Base-by-base conservation (phyloP, 768 basidiomycete species). In the Candolleomyces efflorescens region DNA sequence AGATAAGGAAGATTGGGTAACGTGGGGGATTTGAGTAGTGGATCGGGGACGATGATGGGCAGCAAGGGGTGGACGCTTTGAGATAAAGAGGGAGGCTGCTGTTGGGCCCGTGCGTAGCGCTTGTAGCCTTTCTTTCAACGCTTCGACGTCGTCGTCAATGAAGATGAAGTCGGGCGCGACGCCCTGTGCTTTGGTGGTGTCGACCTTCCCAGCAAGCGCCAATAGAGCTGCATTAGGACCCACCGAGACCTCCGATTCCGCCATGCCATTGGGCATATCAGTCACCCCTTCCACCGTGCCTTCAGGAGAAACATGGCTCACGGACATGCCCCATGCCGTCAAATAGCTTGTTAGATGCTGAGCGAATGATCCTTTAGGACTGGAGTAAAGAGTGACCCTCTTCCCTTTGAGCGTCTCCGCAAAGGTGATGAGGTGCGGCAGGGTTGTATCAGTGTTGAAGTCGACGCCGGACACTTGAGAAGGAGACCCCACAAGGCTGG, bases 251-350 rank as follows among this genome's bases (percentile, higher is more conserved):
- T 37, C 22, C 44, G 49, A 22, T 47, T 51, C 52, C 50, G 20
- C 32, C 43, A 23, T 46, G 11, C 17, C 18, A 32, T 4, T 38
- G 38, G 27, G 66, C 48, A 54, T 59, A 53, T 68, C 61, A 27
- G 60, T 46, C 49, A 70, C 4, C 62, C 67, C 53, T 53, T 89
- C 85, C 2, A 70, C 69, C 20, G 80, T 82, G 11, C 78, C 77
- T 53, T 86, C 85, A 1, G 82, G 76, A 7, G 87, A 84, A 45
- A 86, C 78, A 72, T 94, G 93, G 53, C 83, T 86, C 44, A 98
- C 87, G 65, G 96, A 92, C 86, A 98, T 82, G 12, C 95, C 94
- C 96, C 96, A 98, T 5, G 90, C 83, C 20, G 90, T 91, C 58
- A 99, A 79, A 71, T 96, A 97, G 63, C 89, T 90, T 23, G 94